Evolutionary conservation across 371 early-diverging fungal genomes (phyloP).

Genomic region (Lichtheimia hyalospora): DNA sequence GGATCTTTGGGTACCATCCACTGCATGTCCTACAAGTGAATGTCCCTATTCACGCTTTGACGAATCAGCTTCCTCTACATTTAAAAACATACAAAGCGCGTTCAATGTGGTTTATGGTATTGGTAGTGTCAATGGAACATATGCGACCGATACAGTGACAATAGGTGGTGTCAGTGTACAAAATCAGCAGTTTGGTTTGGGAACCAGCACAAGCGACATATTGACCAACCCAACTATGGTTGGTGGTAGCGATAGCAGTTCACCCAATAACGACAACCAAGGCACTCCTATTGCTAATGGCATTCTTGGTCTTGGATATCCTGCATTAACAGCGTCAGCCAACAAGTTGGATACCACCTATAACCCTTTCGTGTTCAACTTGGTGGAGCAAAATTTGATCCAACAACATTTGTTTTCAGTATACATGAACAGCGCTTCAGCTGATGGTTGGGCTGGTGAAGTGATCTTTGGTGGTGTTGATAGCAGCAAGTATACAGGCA

Average conservation of each 20-base stretch:
- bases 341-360: conserved; percentile 14
- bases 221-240: conserved; percentile 33
- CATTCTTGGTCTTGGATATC: conserved; percentile 48
- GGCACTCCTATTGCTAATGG: conserved; percentile 30
- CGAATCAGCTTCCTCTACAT: conserved; percentile 24
- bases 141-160: conserved; percentile 38
- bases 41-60: conserved; percentile 41
- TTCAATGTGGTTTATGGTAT: conserved; percentile 40
- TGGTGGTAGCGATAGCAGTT: conserved; percentile 13
- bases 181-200: conserved; percentile 47
- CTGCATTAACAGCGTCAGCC: conserved; percentile 32
- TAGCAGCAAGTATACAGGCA: conserved; percentile 50
- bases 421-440: conserved; percentile 29
- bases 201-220: conserved; percentile 24
- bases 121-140: conserved; percentile 42
- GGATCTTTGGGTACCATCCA: conserved; percentile 48
- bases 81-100: conserved; percentile 13
- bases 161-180: conserved; percentile 31
- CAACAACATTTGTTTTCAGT: conserved; percentile 36
- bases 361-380: conserved; percentile 43
- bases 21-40: conserved; percentile 27
- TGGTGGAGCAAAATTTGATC: conserved; percentile 34
- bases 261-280: not conserved
- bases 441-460: conserved; percentile 48
- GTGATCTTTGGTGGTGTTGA: conserved; percentile 64